Evolutionary conservation across 306 rosid species (phyloP), one percentile per base, ranked within the genome.

Genomic region (Cucumis hystrix): DNA sequence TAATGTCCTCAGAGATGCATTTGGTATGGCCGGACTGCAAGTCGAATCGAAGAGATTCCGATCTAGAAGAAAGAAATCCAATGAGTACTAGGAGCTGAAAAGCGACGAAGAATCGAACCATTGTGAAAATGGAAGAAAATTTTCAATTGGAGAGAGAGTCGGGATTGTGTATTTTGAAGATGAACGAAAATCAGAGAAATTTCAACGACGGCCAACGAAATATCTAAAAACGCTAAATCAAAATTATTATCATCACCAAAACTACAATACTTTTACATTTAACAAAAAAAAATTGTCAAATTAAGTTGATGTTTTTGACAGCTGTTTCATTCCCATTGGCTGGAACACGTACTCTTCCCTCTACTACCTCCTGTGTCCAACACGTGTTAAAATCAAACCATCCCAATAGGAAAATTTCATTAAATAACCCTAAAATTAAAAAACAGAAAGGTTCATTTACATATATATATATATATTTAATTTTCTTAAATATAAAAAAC

Each of bases 1-100:
- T 92, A 11, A 95, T 88, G 47, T 95, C 99, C 78, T 95, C 99
- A 58, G 95, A 78, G 86, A 95, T 86, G 88, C 99, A 95, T 82
- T 95, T 95, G 80, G 97, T 88, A 63, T 83, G 82, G 4, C 93
- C 90, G n/a, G 97, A 95, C 84, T 84, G 87, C 77, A 95, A 83
- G 45, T 95, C 99, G 89, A 95, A 95, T 75, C 91, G 88, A 49
- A 95, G 89, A 66, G 97, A 87, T 79, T 92, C 89, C 10, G 87
- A 85, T 17, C 86, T 52, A 58, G 80, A 85, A 37, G 76, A 76
- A 33, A 92, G 75, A 2, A 95, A 51, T 30, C 88, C 87, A 18
- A 83, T 10, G 60, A 84, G 23, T 5, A 89, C 41, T 13, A 77
- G 69, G 17, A 77, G 39, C 49, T 80, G 71, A 15, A 85, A 52